Base-by-base conservation (phyloP, 2,329 filamentous ascomycete genomes). In the Fusarium sp. region DNA sequence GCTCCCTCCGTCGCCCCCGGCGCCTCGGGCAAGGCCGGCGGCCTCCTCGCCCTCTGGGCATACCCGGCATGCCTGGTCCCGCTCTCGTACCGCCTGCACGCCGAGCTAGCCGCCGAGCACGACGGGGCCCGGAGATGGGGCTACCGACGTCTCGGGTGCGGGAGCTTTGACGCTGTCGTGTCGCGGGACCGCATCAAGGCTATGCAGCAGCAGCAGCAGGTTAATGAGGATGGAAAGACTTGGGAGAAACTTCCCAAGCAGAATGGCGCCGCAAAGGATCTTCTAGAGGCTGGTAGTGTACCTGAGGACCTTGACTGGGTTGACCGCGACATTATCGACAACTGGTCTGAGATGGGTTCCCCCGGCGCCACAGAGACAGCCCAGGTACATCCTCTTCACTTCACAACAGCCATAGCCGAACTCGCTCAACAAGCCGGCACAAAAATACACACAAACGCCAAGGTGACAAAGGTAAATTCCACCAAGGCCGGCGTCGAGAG, bases 11-110 rank as follows among this genome's bases (percentile, higher is more conserved):
- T 98, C 69, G 96, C 96, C 6, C 89, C 93, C n/a, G 95, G 92
- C 23, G 95, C 96, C 36, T 97, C 93, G 8, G 96, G 96, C 40
- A 98, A 97, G 81, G 95, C 96, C 0, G 96, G 96, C 14, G 96
- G 96, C 1, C 84, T 99, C 4, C 85, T 99, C 20, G 96, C 90
- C 1, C 83, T 94, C 14, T 98, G 95, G 93, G 96, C 95, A 1
- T 97, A 97, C 76, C 96, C 96, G 0, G 84, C 83, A 62, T 90
- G 87, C 74, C 88, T 98, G 38, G 95, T 97, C 0, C 92, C 92
- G 0, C 83, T 98, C 42, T 96, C 92, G 62, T 98, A 93, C 80
- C 86, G 85, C 51, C 84, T 98, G 14, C 96, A 98, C 76, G 87
- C 88, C 33, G 89, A 97, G 75, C 84, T 99, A 11, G 92, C 95